Evolutionary conservation across 495 filamentous ascomycete species (phyloP).

Genomic region (Penicillium verhagenii): DNA sequence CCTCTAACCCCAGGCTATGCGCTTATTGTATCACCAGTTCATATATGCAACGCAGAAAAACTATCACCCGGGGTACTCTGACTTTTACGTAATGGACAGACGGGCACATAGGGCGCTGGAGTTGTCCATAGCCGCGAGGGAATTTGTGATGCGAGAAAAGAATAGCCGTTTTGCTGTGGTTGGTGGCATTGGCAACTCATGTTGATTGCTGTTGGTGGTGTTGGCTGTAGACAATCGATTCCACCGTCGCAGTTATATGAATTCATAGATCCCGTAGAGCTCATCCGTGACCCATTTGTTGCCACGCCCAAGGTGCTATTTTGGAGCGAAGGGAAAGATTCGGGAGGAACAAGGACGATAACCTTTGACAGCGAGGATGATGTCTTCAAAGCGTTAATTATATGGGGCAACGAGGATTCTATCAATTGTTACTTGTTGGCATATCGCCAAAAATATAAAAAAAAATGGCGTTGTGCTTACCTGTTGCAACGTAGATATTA

Average conservation of each 20-base stretch:
- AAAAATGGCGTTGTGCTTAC: constrained; percentile 7
- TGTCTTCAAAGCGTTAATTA: constrained; percentile 1
- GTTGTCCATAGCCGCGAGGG: not conserved
- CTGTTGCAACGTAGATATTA: constrained; percentile 22
- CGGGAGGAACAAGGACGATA: not conserved
- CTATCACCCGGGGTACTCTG: not conserved
- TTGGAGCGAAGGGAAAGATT: not conserved
- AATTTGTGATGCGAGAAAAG: not conserved
- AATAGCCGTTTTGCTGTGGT: not conserved
- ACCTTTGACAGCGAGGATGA: not conserved
- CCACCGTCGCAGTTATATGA: too few species aligned
- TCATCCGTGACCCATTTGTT: too few species aligned
- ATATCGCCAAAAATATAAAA: not conserved
- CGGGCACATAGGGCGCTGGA: not conserved
- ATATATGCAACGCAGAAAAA: not conserved
- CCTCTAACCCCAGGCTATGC: not conserved
- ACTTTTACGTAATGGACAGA: not conserved
- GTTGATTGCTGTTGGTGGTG: not conserved
- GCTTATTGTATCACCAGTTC: not conserved
- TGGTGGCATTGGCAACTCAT: not conserved
- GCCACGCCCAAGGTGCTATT: not conserved
- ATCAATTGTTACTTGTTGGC: not conserved
- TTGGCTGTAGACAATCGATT: too few species aligned
- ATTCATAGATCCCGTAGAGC: not conserved
- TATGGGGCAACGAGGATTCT: constrained; percentile 24